phyloP scores from a whole-genome alignment of 1,139 yeast species.

The Saccharomyces hybrid region DNA sequence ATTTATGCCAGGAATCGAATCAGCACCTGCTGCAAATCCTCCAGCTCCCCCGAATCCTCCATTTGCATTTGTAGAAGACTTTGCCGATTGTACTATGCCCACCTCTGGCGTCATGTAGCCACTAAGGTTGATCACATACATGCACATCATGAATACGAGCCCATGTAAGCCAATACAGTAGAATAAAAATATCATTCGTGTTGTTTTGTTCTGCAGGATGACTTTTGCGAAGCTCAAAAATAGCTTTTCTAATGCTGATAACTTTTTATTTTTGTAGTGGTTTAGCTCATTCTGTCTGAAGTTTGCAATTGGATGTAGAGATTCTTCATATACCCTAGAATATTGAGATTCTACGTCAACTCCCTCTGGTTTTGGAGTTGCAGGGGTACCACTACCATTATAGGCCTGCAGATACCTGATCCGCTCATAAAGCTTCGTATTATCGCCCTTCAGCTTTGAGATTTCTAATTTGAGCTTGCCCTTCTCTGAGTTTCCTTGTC shows the following conservation, averaged over 20 bases:
- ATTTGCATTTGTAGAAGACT: not conserved
- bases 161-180: slow-evolving; percentile 74
- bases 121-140: slow-evolving; percentile 47
- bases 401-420: slow-evolving; percentile 51
- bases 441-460: slow-evolving; percentile 59
- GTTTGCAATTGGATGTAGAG: slow-evolving; percentile 75
- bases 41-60: not conserved
- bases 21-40: not conserved
- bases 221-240: slow-evolving; percentile 68
- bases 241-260: slow-evolving; percentile 74
- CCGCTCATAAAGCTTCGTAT: slow-evolving; percentile 71
- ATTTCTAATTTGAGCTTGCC: slow-evolving; percentile 60
- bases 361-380: slow-evolving; percentile 9
- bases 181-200: slow-evolving; percentile 63
- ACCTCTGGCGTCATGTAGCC: slow-evolving; percentile 43
- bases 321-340: slow-evolving; percentile 63
- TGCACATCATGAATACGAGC: slow-evolving; percentile 58
- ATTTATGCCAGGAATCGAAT: not conserved
- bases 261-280: slow-evolving; percentile 53
- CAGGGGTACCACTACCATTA: slow-evolving; percentile 17
- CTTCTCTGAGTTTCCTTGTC: slow-evolving; percentile 48
- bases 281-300: slow-evolving; percentile 74
- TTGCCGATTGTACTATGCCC: slow-evolving; percentile 29
- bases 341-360: slow-evolving; percentile 51
- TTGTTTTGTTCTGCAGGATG: slow-evolving; percentile 62